These are phyloP conservation scores for Mimosa pudica DNA, from an alignment of 306 rosid genomes.

Conservation along the genomic window DNA sequence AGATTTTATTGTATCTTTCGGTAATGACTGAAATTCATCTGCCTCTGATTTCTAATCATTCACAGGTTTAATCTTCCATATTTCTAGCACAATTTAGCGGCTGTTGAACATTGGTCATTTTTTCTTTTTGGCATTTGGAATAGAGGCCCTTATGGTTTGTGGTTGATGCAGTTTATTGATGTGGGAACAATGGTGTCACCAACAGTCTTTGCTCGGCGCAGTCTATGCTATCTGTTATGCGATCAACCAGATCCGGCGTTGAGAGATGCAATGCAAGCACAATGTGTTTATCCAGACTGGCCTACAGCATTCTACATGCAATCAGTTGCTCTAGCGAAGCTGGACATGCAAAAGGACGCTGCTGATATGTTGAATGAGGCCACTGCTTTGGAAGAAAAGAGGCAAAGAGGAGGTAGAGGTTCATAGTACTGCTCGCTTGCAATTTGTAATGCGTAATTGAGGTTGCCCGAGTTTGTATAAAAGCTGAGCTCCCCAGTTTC, in stretches of 20 bases:
- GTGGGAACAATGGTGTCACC: constrained; percentile 96
- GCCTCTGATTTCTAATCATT: too few relatives aligned
- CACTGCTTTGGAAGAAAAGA: constrained; percentile 82
- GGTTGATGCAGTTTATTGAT: constrained; percentile 78
- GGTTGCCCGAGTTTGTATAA: constrained; percentile 69
- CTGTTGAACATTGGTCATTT: constrained; percentile 19
- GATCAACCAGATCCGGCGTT: constrained; percentile 97
- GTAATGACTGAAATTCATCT: too few relatives aligned
- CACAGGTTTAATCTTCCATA: too few relatives aligned
- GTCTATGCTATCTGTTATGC: constrained; percentile 84
- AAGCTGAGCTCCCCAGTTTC: constrained; percentile 65
- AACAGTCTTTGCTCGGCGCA: constrained; percentile 91
- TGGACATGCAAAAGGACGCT: constrained; percentile 96
- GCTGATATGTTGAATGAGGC: constrained; percentile 98
- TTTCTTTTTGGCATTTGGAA: neutral
- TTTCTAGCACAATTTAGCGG: neutral
- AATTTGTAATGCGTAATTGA: constrained; percentile 40
- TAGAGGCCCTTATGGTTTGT: constrained; percentile 24
- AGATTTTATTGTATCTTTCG: too few relatives aligned
- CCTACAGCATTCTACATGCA: constrained; percentile 97
- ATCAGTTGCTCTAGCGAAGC: constrained; percentile 94
- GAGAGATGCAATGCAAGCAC: constrained; percentile 99
- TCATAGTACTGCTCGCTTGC: constrained; percentile 39
- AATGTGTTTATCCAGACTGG: constrained; percentile 92
- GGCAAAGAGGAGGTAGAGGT: constrained; percentile 80